phyloP scores from a whole-genome alignment of 1,284 basidiomycete genomes.

The Calocybe gambosa region DNA sequence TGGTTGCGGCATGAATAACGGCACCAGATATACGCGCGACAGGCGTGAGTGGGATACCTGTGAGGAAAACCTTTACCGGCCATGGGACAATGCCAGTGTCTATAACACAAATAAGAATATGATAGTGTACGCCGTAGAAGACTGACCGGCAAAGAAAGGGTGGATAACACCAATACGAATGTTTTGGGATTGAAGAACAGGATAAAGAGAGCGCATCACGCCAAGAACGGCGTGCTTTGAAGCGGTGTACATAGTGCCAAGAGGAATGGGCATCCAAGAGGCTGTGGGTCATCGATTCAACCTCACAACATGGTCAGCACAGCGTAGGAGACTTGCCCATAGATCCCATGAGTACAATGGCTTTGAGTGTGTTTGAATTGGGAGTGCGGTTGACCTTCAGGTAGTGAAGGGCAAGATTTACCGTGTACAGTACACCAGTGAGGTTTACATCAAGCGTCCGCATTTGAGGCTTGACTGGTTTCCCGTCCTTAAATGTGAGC shows the following conservation, averaged over 20 bases:
- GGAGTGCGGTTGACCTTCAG: constrained; percentile 30
- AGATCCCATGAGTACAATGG: constrained; percentile 50
- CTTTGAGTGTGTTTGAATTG: constrained; percentile 32
- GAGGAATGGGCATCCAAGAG: constrained; percentile 43
- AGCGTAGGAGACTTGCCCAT: constrained; percentile 36
- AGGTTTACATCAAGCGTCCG: constrained; percentile 49
- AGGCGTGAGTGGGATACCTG: constrained; percentile 47
- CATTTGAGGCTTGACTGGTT: constrained; percentile 38
- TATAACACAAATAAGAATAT: constrained; percentile 14
- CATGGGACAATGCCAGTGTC: constrained; percentile 44
- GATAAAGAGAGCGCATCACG: constrained; percentile 43
- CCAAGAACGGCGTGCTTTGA: constrained; percentile 52
- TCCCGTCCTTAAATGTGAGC: constrained; percentile 31
- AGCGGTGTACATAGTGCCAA: constrained; percentile 40
- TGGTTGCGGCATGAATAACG: constrained; percentile 45
- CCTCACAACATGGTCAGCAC: neutral
- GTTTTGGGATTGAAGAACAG: constrained; percentile 27
- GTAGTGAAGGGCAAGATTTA: constrained; percentile 46
- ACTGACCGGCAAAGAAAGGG: constrained; percentile 47
- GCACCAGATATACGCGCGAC: constrained; percentile 44
- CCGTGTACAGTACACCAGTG: constrained; percentile 43
- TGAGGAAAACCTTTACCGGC: constrained; percentile 35
- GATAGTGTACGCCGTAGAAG: too few species aligned
- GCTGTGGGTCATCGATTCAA: constrained; percentile 27
- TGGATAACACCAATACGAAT: constrained; percentile 46